These are phyloP conservation scores for Stellera chamaejasme DNA, from an alignment of 345 rosid species.

Conservation along the genomic window DNA sequence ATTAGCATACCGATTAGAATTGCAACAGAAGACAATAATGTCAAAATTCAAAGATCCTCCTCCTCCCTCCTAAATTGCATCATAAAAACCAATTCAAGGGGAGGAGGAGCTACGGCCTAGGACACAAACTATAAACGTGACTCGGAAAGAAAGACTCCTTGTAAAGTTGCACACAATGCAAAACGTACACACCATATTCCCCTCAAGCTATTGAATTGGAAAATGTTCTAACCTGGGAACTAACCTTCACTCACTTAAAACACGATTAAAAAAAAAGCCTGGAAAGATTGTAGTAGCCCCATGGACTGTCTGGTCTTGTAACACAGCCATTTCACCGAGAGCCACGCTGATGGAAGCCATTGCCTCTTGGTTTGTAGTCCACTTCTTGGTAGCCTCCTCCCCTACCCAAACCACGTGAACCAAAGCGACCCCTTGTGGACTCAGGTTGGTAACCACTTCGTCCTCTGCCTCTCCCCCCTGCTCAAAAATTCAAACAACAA, in stretches of 20 bases:
- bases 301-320: neutral
- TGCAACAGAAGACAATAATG: neutral
- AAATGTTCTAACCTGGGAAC: constrained; percentile 16
- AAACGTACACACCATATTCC: constrained; percentile 20
- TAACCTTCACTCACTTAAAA: constrained; percentile 1
- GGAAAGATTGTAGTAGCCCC: constrained; percentile 7
- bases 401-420: constrained; percentile 52
- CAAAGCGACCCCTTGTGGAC: constrained; percentile 54
- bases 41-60: constrained; percentile 9
- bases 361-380: constrained; percentile 67
- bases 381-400: constrained; percentile 52
- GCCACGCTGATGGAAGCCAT: constrained; percentile 58
- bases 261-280: constrained; percentile 13
- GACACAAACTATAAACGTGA: constrained; percentile 6
- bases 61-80: constrained; percentile 35
- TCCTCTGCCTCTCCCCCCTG: constrained; percentile 72
- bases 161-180: constrained; percentile 14
- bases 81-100: constrained; percentile 34
- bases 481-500: neutral
- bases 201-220: constrained; percentile 7
- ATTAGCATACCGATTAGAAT: neutral
- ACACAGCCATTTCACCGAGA: constrained; percentile 23
- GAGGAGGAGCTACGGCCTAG: constrained; percentile 4
- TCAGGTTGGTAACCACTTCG: constrained; percentile 64
- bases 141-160: constrained; percentile 11